Conservation (phyloP, 2,329 filamentous ascomycete genomes). For the Colletotrichum coccodes region DNA sequence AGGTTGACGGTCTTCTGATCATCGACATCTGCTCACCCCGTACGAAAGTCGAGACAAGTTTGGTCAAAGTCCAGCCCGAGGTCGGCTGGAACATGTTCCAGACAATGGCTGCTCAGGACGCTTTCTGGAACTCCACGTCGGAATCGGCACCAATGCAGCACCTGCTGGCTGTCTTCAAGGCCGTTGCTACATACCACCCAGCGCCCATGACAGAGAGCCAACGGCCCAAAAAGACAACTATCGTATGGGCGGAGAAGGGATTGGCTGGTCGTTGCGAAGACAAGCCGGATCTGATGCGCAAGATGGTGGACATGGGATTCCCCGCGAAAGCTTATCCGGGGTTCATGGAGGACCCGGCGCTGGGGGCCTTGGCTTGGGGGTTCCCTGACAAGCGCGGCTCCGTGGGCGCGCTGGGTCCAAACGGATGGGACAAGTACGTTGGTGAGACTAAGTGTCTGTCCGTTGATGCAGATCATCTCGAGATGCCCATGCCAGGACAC, state of each 20-base stretch:
- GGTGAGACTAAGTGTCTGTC: not conserved
- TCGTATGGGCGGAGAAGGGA: not conserved
- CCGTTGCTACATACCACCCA: not conserved
- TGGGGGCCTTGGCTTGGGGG: conserved; percentile 7
- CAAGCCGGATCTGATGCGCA: not conserved
- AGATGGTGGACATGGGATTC: conserved; percentile 2
- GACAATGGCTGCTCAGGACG: not conserved
- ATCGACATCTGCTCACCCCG: conserved; percentile 6
- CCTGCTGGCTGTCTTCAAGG: not conserved
- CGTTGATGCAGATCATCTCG: conserved; percentile 7
- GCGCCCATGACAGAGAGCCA: not conserved
- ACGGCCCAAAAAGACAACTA: not conserved
- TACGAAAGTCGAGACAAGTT: not conserved
- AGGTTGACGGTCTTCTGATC: not conserved
- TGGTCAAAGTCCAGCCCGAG: not conserved
- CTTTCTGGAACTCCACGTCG: not conserved
- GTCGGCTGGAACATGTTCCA: not conserved
- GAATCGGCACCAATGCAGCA: not conserved
- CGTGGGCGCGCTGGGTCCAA: not conserved
- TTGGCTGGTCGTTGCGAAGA: not conserved
- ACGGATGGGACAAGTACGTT: conserved; percentile 3
- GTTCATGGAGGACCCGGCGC: conserved; percentile 2
- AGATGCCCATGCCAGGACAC: not conserved
- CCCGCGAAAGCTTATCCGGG: conserved; percentile 1
- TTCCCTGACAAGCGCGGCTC: conserved; percentile 1